A percentile compares a stretch with the other conserved stretches of the same genome.
Conservation (phyloP, 192 early-diverging fungal genomes). For the Gaertneriomyces sp. region DNA sequence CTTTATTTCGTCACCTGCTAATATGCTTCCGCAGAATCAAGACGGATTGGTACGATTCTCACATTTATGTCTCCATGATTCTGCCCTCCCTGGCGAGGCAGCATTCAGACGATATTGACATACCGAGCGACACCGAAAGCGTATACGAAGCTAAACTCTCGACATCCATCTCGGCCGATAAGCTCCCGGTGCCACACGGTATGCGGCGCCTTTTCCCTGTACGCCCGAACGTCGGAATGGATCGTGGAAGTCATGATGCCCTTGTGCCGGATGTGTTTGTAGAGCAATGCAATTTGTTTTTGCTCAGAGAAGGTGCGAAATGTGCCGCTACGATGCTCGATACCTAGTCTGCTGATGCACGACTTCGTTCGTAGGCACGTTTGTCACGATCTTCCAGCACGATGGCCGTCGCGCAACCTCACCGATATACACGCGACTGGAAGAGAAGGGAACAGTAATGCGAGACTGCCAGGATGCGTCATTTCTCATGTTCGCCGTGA, state of each 20-base stretch:
- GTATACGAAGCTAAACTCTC: no score
- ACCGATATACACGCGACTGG: conserved; percentile 23
- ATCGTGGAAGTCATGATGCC: neutral
- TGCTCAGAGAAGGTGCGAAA: conserved; percentile 22
- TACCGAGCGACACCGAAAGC: neutral
- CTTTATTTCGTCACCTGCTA: neutral
- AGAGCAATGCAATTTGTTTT: conserved; percentile 34
- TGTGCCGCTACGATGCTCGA: no score
- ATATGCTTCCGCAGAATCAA: conserved; percentile 19
- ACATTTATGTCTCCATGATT: conserved; percentile 33
- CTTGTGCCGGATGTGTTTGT: conserved; percentile 7
- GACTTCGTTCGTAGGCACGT: neutral
- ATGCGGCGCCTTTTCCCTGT: conserved; percentile 9
- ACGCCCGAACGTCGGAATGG: conserved; percentile 3
- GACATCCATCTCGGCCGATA: no score
- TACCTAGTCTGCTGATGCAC: no score
- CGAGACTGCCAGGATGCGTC: conserved; percentile 28
- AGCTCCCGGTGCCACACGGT: no score
- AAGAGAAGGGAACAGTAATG: conserved; percentile 17
- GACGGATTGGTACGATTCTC: conserved; percentile 37
- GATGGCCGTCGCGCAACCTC: conserved; percentile 13
- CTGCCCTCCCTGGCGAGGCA: conserved; percentile 16
- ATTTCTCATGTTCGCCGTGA: conserved; percentile 35
- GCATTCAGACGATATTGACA: neutral
- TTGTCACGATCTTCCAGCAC: conserved; percentile 36